phyloP scores from a whole-genome alignment of 2,329 filamentous ascomycete species.

The Colletotrichum sp. region DNA sequence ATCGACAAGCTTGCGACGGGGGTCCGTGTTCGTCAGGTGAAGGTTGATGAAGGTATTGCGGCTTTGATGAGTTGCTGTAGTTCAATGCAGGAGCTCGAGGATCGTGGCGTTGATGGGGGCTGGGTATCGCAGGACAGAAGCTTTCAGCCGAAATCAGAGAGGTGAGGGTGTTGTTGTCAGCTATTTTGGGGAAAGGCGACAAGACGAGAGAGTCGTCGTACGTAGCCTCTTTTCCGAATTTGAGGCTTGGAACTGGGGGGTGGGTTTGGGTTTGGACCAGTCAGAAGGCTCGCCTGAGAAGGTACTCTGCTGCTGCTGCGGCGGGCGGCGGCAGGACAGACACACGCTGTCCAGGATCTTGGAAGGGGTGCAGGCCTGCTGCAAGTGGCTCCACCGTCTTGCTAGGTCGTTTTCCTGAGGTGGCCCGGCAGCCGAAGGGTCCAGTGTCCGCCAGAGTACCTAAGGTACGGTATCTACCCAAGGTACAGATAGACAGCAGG shows the following conservation, averaged over 20 bases:
- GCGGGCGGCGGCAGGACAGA: not conserved
- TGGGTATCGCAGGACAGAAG: not conserved
- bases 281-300: not conserved
- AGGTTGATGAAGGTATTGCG: not conserved
- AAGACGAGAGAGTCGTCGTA: conserved; percentile 13
- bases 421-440: not conserved
- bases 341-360: not conserved
- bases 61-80: not conserved
- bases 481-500: too few species aligned
- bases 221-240: conserved; percentile 21
- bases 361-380: not conserved
- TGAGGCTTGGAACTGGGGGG: conserved; percentile 18
- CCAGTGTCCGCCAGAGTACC: too few species aligned
- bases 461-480: too few species aligned
- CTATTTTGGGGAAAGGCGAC: conserved; percentile 8
- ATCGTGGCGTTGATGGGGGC: not conserved
- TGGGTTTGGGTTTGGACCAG: conserved; percentile 4
- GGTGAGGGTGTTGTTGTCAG: conserved; percentile 14
- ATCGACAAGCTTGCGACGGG: not conserved
- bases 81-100: not conserved
- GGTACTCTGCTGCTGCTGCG: not conserved
- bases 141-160: not conserved
- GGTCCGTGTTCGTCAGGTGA: not conserved
- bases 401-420: not conserved
- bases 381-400: not conserved